Base-by-base conservation (phyloP, 495 filamentous ascomycete species). In the Hypoxylon fragiforme region DNA sequence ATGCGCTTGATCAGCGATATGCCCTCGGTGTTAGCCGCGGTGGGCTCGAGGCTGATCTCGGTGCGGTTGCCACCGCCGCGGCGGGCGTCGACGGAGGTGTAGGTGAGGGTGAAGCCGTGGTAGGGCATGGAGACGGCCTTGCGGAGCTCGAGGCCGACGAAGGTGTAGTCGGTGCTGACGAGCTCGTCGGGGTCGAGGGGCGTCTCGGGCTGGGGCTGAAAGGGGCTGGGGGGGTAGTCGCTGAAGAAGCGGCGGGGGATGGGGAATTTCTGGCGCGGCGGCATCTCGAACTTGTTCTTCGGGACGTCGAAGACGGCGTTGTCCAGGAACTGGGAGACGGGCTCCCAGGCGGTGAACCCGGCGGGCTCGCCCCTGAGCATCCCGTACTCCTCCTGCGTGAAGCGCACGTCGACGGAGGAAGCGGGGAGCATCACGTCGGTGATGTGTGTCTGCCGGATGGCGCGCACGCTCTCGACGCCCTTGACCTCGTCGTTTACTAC, bases 51-150 rank as follows among this genome's bases (percentile, higher is more conserved):
- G 2, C 47, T 65, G 5, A 82, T 41, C 60, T 81, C 75, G 12
- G 70, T 50, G 11, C 72, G 50, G 7, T 58, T 64, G 3, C 74
- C 75, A 8, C 71, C 72, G 13, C 69, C 65, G 44, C 65, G 67
- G 0, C 78, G 77, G 11, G 57, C 73, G 22, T 81, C 71, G 43
- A 77, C 67, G 50, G 57, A 69, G 0, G 69, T 73, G 67, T 78
- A 82, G 0, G 59, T 53, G 12, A 81, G 44, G 3, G 44, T 63
- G 65, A 73, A 74, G 18, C 64, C 66, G 1, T 65, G 42, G 60
- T 67, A 75, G 3, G 63, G 56, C 19, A 74, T 55, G 1, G 66
- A 50, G 15, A 77, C 52, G 35, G 62, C 58, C 18, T 68, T 68
- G 6, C 70, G 67, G 6, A 76, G 55, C 40, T 82, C 78, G 5